A percentile compares a stretch with the other conserved stretches of the same genome.
These are phyloP conservation scores for Lunasporangiospora selenospora DNA, from an alignment of 192 early-diverging fungal species.

Conservation along the genomic window DNA sequence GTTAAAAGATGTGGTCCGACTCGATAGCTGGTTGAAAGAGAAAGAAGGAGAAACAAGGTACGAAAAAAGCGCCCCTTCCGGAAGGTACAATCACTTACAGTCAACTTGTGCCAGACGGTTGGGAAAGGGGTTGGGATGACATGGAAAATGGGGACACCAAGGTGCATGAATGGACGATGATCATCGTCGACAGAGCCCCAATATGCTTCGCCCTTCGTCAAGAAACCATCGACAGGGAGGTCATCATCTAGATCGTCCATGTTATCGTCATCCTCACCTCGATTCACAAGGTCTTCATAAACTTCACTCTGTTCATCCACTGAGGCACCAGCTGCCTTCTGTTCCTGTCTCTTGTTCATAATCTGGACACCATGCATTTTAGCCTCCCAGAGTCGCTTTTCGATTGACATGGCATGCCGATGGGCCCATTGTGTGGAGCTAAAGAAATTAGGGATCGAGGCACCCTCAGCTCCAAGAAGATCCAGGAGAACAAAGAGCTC, in stretches of 20 bases:
- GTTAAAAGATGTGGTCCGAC: not conserved
- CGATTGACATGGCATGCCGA: conserved; percentile 69
- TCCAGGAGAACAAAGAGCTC: conserved; percentile 91
- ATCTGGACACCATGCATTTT: conserved; percentile 28
- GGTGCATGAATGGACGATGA: conserved; percentile 83
- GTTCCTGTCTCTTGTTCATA: conserved; percentile 6
- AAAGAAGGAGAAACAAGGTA: conserved; percentile 3
- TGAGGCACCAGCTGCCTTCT: not conserved
- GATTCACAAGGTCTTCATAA: conserved; percentile 3
- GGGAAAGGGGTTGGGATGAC: conserved; percentile 90
- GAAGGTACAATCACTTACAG: conserved; percentile 28
- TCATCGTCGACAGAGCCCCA: conserved; percentile 77
- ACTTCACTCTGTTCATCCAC: not conserved
- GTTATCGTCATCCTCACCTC: conserved; percentile 6
- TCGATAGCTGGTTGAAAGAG: not conserved
- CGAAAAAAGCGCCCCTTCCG: not conserved
- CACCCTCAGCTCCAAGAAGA: conserved; percentile 73
- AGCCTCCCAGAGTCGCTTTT: conserved; percentile 62
- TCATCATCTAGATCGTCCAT: conserved; percentile 21
- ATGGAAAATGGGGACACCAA: conserved; percentile 87
- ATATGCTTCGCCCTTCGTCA: conserved; percentile 19
- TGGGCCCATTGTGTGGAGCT: conserved; percentile 72
- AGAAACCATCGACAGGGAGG: conserved; percentile 28
- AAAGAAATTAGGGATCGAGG: conserved; percentile 66
- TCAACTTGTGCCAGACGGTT: conserved; percentile 80